phyloP scores from a whole-genome alignment of 345 rosid species.

The Populus simonii region DNA sequence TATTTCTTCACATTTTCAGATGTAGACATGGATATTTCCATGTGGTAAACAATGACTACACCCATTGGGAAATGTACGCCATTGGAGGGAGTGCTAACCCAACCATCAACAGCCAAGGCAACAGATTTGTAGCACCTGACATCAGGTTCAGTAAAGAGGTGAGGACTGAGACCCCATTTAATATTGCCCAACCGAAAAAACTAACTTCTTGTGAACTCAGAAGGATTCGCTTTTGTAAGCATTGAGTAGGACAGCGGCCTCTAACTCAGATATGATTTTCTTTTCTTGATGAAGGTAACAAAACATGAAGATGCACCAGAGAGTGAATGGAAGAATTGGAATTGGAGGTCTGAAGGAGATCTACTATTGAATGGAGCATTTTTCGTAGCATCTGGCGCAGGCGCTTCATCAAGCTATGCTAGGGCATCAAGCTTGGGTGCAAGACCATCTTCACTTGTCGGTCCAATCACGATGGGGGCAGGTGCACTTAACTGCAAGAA shows the following conservation, averaged over 20 bases:
- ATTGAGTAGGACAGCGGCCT: too few relatives aligned
- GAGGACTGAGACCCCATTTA: neutral
- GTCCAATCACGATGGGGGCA: slow-evolving; percentile 12
- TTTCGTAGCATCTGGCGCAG: slow-evolving; percentile 25
- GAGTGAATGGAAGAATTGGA: slow-evolving; percentile 32
- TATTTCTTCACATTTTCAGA: slow-evolving; percentile 5
- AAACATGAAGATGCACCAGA: slow-evolving; percentile 33
- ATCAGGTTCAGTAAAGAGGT: slow-evolving; percentile 27
- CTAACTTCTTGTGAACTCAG: neutral
- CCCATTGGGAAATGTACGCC: slow-evolving; percentile 36
- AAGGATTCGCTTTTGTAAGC: neutral
- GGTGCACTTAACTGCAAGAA: slow-evolving; percentile 26
- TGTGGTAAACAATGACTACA: slow-evolving; percentile 34
- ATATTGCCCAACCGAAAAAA: slow-evolving; percentile 14
- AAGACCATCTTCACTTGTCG: slow-evolving; percentile 27
- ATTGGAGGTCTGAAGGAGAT: slow-evolving; percentile 36
- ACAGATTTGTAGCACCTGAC: slow-evolving; percentile 29
- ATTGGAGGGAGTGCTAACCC: slow-evolving; percentile 32
- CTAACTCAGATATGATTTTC: neutral
- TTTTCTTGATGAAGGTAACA: slow-evolving; percentile 14
- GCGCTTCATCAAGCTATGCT: slow-evolving; percentile 31
- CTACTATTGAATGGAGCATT: slow-evolving; percentile 26
- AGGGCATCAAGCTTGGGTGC: slow-evolving; percentile 32
- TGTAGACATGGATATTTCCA: slow-evolving; percentile 32
- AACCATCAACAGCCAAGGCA: slow-evolving; percentile 30